phyloP scores from a whole-genome alignment of 2,329 filamentous ascomycete genomes.

The Penicillium vulpinum region DNA sequence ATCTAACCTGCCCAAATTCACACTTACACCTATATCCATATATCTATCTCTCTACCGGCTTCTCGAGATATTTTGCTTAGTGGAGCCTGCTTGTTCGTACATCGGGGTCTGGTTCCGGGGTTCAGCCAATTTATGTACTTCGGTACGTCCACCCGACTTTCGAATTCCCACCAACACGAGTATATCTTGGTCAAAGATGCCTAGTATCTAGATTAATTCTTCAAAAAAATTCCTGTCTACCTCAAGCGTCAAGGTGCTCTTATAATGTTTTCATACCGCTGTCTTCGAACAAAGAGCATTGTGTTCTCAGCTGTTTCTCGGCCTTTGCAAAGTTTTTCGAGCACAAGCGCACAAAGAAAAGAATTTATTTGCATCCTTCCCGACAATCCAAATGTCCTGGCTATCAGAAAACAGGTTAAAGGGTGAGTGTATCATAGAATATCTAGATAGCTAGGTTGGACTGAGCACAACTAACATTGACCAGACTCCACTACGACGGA shows the following conservation, averaged over 20 bases:
- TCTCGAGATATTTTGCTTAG: not conserved
- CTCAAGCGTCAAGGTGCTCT: not conserved
- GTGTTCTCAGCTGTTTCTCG: not conserved
- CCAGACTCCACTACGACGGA: slow-evolving; percentile 10
- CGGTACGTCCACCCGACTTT: not conserved
- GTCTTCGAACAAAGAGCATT: not conserved
- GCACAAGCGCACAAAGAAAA: not conserved
- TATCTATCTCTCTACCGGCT: not conserved
- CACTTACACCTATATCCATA: not conserved
- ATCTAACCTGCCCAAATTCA: not conserved
- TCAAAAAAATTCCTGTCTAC: not conserved
- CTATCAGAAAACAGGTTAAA: not conserved
- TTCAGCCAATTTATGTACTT: too few relatives aligned
- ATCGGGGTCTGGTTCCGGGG: too few relatives aligned
- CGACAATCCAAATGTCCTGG: not conserved
- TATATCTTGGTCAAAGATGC: not conserved
- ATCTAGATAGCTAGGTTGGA: not conserved
- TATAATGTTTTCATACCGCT: not conserved
- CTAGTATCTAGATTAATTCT: not conserved
- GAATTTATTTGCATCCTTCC: not conserved
- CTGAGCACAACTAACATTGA: not conserved
- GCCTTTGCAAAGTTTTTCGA: not conserved
- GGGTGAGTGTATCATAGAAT: not conserved
- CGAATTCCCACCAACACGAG: not conserved
- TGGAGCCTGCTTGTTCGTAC: not conserved